Conservation (phyloP, 108 stramenopile species). For the Hondaea fermentalgiana region DNA sequence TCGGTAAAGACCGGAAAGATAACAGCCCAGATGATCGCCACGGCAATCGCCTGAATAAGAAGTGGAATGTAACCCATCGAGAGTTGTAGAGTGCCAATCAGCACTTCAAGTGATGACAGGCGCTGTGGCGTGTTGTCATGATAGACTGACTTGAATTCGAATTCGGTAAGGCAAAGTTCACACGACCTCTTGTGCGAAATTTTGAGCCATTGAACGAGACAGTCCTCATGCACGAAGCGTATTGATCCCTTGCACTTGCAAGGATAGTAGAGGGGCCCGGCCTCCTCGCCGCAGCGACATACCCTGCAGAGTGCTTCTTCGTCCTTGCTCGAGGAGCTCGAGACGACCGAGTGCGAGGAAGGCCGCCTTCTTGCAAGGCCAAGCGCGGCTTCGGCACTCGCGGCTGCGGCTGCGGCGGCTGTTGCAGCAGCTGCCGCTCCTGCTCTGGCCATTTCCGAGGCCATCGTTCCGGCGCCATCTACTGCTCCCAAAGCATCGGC, state of each 20-base stretch:
- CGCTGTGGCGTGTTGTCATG: conserved; percentile 65
- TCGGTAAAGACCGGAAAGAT: background rate
- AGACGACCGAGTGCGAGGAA: no score
- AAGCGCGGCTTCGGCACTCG: no score
- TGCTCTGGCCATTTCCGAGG: no score
- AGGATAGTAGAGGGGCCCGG: conserved; percentile 58
- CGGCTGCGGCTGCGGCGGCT: no score
- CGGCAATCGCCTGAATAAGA: background rate
- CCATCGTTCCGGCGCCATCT: no score
- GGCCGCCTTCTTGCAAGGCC: no score
- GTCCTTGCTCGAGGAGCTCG: background rate
- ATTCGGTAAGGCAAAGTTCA: conserved; percentile 69
- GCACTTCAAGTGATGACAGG: conserved; percentile 55
- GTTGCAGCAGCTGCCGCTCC: no score
- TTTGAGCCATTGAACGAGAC: conserved; percentile 71
- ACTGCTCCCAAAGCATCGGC: no score
- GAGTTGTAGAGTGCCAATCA: conserved; percentile 32
- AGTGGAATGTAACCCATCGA: background rate
- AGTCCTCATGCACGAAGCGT: conserved; percentile 76
- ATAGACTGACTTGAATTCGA: conserved; percentile 71
- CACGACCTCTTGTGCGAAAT: conserved; percentile 59
- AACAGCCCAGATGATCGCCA: background rate
- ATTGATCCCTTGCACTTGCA: conserved; percentile 86
- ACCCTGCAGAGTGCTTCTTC: conserved; percentile 1
- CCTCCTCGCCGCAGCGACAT: background rate